phyloP scores from a whole-genome alignment of 192 early-diverging fungal species.

The Podila epigama region DNA sequence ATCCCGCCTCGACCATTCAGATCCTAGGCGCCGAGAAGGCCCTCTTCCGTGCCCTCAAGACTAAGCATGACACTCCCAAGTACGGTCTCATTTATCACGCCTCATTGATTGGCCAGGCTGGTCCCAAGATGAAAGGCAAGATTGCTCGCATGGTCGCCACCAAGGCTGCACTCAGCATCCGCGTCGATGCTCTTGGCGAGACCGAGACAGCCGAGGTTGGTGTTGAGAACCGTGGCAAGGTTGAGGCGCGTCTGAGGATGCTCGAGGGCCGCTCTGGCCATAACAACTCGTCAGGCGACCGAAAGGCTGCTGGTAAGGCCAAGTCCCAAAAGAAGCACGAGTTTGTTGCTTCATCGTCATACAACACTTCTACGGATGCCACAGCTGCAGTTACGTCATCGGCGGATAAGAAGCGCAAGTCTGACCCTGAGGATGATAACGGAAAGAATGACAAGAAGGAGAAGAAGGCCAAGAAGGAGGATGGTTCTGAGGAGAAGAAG shows the following conservation, averaged over 20 bases:
- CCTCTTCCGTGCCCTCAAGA: conserved; percentile 99
- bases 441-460: conserved; percentile 50
- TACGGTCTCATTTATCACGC: conserved; percentile 99
- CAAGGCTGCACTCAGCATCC: conserved; percentile 88
- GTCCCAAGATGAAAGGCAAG: conserved; percentile 98
- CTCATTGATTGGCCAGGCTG: conserved; percentile 94
- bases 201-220: conserved; percentile 82
- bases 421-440: conserved; percentile 41
- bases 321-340: conserved; percentile 73
- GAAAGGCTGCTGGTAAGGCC: conserved; percentile 71
- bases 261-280: conserved; percentile 79
- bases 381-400: conserved; percentile 36
- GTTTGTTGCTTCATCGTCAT: conserved; percentile 56
- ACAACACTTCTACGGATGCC: conserved; percentile 53
- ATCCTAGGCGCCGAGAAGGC: conserved; percentile 99
- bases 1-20: conserved; percentile 98
- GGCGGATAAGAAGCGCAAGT: conserved; percentile 53
- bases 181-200: conserved; percentile 93
- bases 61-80: conserved; percentile 98
- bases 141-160: conserved; percentile 94
- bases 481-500: no score
- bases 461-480: conserved; percentile 47
- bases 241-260: conserved; percentile 88
- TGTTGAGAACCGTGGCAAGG: conserved; percentile 84
- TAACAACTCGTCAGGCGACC: conserved; percentile 62